phyloP scores from a whole-genome alignment of 2,329 filamentous ascomycete genomes.

The Teratosphaeria pseudoeucalypti region DNA sequence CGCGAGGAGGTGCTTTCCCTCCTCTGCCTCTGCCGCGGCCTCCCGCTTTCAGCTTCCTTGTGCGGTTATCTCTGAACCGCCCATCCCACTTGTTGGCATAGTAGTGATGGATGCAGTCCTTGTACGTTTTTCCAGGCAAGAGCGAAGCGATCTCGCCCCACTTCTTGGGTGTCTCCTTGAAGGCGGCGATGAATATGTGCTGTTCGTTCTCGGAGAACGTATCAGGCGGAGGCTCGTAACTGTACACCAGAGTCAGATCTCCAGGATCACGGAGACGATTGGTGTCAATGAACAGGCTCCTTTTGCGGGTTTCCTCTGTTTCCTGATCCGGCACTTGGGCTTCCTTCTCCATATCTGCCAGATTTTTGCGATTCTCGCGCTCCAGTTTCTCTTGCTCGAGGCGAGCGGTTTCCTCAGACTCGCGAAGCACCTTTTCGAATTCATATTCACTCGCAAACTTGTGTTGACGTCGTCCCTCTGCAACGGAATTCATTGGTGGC shows the following conservation, averaged over 20 bases:
- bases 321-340: slow-evolving; percentile 63
- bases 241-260: slow-evolving; percentile 58
- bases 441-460: slow-evolving; percentile 63
- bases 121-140: slow-evolving; percentile 59
- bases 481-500: slow-evolving; percentile 30
- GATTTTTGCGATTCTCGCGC: slow-evolving; percentile 51
- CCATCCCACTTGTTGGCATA: slow-evolving; percentile 68
- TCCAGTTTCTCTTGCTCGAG: slow-evolving; percentile 51
- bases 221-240: slow-evolving; percentile 61
- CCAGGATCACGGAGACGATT: slow-evolving; percentile 56
- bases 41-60: slow-evolving; percentile 33
- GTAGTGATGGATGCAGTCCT: slow-evolving; percentile 76
- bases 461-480: slow-evolving; percentile 42
- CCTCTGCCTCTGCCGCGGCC: slow-evolving; percentile 28
- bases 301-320: slow-evolving; percentile 48
- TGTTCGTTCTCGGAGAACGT: slow-evolving; percentile 66
- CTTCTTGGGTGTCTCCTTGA: slow-evolving; percentile 68
- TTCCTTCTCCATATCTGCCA: slow-evolving; percentile 66
- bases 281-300: slow-evolving; percentile 52
- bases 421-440: slow-evolving; percentile 59
- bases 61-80: slow-evolving; percentile 67
- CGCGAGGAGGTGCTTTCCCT: slow-evolving; percentile 37
- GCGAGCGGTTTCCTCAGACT: slow-evolving; percentile 62
- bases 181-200: slow-evolving; percentile 61
- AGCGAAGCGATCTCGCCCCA: slow-evolving; percentile 67